Evolutionary conservation across 805 yeast genomes (phyloP), one percentile per base, ranked within the genome.

Genomic region (Yarrowia sp.): DNA sequence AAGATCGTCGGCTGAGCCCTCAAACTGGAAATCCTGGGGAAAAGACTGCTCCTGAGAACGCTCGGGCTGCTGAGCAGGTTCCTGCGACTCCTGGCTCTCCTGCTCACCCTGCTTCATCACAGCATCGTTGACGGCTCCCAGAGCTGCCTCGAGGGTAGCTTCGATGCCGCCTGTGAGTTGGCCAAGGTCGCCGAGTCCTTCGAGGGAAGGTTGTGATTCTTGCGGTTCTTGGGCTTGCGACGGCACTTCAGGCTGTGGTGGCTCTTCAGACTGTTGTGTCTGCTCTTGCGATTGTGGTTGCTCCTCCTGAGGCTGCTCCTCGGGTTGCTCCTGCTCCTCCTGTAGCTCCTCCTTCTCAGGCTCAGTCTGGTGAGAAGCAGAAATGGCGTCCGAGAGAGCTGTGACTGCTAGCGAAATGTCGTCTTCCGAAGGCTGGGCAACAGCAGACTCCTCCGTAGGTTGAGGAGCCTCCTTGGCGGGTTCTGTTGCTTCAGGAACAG

Each of bases 121-220:
- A 14, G 55, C 55, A n/a, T 47, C 41, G 12, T 51, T 51, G 13
- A 51, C 58, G 7, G 58, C 58, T 7, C 58, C 58, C 12, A 51
- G 32, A 24, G 58, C 58, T 3, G 58, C 58, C 8, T 51, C 58
- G 24, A 51, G n/a, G 12, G 58, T 51, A 16, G 58, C 58, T 24
- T 51, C 58, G 4, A 51, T 51, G 7, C 58, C 39, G 14, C 38
- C 38, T 10, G 56, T 47, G 12, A 33, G 31, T 16, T 29, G 25
- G 6, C 44, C 32, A 6, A 42, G 51, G 14, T 39, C 44, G 8
- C 44, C 44, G 3, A 39, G 44, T 4, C 29, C 44, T 1, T 12
- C 53, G 5, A 19, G 36, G 14, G 36, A 27, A 13, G 14, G 24
- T 10, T 38, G 27, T 9, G 12, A 4, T n/a, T 25, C 19, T n/a